Conservation (phyloP, 106 monocot genomes). For the Phalaenopsis aphrodite region DNA sequence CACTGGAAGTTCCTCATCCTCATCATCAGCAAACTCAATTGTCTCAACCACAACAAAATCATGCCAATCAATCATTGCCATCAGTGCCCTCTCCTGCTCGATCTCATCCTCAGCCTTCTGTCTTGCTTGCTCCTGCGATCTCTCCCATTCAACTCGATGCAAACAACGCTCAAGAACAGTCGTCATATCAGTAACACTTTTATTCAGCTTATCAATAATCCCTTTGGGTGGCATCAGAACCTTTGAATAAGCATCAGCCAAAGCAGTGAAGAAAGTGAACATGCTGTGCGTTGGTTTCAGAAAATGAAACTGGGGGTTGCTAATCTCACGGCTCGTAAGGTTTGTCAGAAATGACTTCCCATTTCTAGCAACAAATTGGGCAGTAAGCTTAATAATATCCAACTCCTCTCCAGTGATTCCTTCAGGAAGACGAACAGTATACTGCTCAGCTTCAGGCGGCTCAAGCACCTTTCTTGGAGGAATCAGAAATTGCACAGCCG, state of each 20-base stretch:
- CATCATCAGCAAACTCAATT: constrained; percentile 94
- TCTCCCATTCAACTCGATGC: constrained; percentile 92
- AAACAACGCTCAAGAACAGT: constrained; percentile 77
- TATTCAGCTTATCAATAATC: constrained; percentile 47
- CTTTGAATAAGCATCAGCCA: constrained; percentile 89
- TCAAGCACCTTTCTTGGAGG: constrained; percentile 53
- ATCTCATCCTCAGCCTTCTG: constrained; percentile 98
- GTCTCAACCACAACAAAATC: constrained; percentile 97
- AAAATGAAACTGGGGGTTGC: constrained; percentile 82
- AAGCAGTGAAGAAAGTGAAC: constrained; percentile 88
- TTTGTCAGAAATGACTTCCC: constrained; percentile 68
- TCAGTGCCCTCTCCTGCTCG: constrained; percentile 87
- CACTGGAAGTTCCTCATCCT: constrained; percentile 74
- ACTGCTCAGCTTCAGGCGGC: constrained; percentile 80
- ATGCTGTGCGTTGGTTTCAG: constrained; percentile 91
- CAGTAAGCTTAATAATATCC: constrained; percentile 93
- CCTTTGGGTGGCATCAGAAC: constrained; percentile 82
- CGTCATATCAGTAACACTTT: constrained; percentile 46
- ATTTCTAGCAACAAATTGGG: constrained; percentile 89
- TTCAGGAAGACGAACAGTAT: constrained; percentile 80
- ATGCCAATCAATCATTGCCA: constrained; percentile 99
- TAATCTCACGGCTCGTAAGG: constrained; percentile 55
- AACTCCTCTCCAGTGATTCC: constrained; percentile 94
- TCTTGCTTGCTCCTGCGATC: constrained; percentile 94
- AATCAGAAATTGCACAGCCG: constrained; percentile 42